Base-by-base conservation (phyloP, 495 filamentous ascomycete species). In the Glonium stellatum region DNA sequence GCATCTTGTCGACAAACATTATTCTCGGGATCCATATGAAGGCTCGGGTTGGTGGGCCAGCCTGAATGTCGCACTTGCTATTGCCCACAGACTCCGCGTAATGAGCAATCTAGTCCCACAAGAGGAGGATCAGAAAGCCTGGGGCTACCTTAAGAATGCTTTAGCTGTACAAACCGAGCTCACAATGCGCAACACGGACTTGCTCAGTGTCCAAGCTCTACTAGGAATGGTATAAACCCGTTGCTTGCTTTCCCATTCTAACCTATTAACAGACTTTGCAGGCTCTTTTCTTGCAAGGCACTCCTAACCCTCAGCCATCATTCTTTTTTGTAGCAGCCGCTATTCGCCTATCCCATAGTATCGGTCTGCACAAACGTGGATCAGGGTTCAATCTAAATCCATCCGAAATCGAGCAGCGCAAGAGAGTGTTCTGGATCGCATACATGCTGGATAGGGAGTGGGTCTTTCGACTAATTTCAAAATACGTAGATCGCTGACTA, bases 41-140 rank as follows among this genome's bases (percentile, higher is more conserved):
- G 90, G 92, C 41, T 93, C 90, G 25, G 93, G 93, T 10, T 98
- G 93, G 93, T 98, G 95, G 92, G 93, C 92, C 5, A 93, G 89
- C 71, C 80, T 98, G 64, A 98, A 98, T 68, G 87, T 96, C 61
- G 90, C 88, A 0, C 78, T 98, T 23, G 93, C 93, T 1, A 95
- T 97, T 60, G 83, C 92, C 1, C 88, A 97, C 69, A 82, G 93
- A 52, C 77, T 97, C 60, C 86, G 92, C 0, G 89, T 97, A n/a
- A 96, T 96, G 87, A 93, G 87, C 72, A 92, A 97, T 62, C 72
- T 96, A 18, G 90, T 93, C 0, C 84, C 88, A 15, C 83, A 88
- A 61, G 90, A 96, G 58, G 92, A 96, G 67, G 91, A 97, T 61
- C 82, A 93, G 59, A 93, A 93, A 70, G 91, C 90, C 1, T 97